Evolutionary conservation across 1,284 basidiomycete genomes (phyloP).

Genomic region (Cryptococcus sp.): DNA sequence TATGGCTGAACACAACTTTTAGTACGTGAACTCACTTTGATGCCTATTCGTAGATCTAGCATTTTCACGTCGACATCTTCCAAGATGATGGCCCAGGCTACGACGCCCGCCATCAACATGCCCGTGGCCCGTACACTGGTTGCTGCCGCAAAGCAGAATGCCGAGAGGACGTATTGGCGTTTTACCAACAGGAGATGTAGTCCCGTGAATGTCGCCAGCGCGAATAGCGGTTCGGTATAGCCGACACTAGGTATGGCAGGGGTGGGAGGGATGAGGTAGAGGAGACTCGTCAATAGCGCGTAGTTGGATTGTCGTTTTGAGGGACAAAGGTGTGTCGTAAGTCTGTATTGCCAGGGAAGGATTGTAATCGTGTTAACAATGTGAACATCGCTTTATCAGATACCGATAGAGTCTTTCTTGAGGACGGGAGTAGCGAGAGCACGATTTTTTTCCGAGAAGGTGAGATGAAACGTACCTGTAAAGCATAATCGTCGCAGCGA

Average conservation of each 20-base stretch:
- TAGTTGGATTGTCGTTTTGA: conserved; percentile 63
- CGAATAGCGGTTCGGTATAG: conserved; percentile 84
- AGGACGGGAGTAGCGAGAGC: too few species aligned
- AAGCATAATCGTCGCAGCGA: conserved; percentile 58
- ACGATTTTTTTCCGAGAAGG: neutral
- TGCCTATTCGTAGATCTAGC: neutral
- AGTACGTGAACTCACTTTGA: neutral
- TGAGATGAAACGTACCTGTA: conserved; percentile 57
- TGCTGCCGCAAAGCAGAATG: conserved; percentile 66
- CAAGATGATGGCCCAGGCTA: conserved; percentile 68
- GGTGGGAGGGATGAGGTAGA: conserved; percentile 79
- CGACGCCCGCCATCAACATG: conserved; percentile 69
- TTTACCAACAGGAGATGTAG: conserved; percentile 41
- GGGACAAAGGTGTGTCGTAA: conserved; percentile 51
- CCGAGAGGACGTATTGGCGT: conserved; percentile 59
- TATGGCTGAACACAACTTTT: neutral
- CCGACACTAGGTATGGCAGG: conserved; percentile 72
- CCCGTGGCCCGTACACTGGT: conserved; percentile 79
- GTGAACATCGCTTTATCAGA: too few species aligned
- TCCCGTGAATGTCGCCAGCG: conserved; percentile 74
- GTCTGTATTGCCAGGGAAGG: conserved; percentile 51
- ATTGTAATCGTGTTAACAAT: neutral
- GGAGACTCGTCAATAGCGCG: conserved; percentile 63
- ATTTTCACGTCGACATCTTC: conserved; percentile 25
- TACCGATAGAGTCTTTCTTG: too few species aligned